A percentile compares a stretch with the other conserved stretches of the same genome.
Evolutionary conservation across 495 filamentous ascomycete species (phyloP).

Genomic region (Xylaria scruposa): DNA sequence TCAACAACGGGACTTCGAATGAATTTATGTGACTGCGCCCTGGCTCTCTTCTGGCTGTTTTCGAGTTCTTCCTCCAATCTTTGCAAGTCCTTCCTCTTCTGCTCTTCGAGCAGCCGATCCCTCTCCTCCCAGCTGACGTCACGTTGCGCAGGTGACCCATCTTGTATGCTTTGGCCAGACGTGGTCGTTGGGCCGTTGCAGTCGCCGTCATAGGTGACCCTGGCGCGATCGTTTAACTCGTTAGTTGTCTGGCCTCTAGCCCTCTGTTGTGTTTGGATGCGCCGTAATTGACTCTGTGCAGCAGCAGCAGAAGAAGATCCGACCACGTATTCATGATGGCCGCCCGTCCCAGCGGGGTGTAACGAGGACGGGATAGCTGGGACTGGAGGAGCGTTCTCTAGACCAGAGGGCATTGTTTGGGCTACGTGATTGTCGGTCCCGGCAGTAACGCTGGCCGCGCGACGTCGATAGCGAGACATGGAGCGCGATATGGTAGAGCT

Average conservation of each 20-base stretch:
- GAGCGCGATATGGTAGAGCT: conserved; percentile 55
- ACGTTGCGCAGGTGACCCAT: background rate
- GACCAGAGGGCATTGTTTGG: conserved; percentile 40
- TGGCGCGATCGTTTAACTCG: background rate
- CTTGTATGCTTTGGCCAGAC: conserved; percentile 18
- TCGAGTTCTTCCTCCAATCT: conserved; percentile 52
- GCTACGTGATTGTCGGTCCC: conserved; percentile 35
- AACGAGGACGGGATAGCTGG: conserved; percentile 37
- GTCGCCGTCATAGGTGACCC: background rate
- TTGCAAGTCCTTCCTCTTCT: conserved; percentile 52
- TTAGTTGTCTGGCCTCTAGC: conserved; percentile 3
- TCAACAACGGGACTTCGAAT: conserved; percentile 46
- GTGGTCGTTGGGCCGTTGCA: background rate
- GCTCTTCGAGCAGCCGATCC: conserved; percentile 52
- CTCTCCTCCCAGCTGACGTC: conserved; percentile 40
- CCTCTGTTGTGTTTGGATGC: conserved; percentile 29
- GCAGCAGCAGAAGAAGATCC: background rate
- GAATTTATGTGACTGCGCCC: conserved; percentile 32
- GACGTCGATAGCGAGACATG: conserved; percentile 65
- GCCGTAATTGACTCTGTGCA: conserved; percentile 31
- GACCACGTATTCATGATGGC: background rate
- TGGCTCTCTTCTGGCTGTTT: conserved; percentile 33
- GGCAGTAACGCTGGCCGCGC: conserved; percentile 33
- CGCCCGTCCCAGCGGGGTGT: conserved; percentile 16
- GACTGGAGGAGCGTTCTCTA: conserved; percentile 41